Base-by-base conservation (phyloP, 805 yeast genomes). In the Candida multigemmis region DNA sequence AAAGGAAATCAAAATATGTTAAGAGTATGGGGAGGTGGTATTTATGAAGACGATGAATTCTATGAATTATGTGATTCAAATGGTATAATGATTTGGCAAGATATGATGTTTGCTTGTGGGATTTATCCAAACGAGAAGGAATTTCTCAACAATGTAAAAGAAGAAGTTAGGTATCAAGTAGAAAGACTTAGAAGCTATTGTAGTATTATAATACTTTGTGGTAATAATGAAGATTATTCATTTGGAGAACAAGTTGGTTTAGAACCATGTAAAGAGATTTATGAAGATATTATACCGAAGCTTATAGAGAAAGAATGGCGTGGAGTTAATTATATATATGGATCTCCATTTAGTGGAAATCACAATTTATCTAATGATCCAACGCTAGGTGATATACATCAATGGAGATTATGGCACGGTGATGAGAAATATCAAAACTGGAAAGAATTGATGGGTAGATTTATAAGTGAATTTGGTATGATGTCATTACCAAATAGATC, bases 321-420 rank as follows among this genome's bases (percentile, higher is more conserved):
- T 4, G 37, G 31, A 6, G 49, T 55, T 4, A 54, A 56, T 2
- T 66, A 66, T 35, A 68, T 61, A 28, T 60, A 56, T 7, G 74
- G 75, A 2, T 62, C 68, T 2, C 76, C 76, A 1, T 66, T 58
- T 54, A 65, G 71, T 14, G 67, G 71, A 4, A 25, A 30, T 11
- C 16, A 23, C 10, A 34, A 37, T 6, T 31, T 33, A 5, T 40
- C 65, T 7, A 32, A 44, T 6, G 68, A 61, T 33, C 44, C 51
- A 4, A 56, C 62, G 1, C 43, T 53, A 12, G 75, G 75, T 2
- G 75, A 69, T 37, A 47, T 64, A 4, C 75, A 69, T 35, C 73
- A 68, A 33, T 69, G 75, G 75, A 66, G 67, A 35, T 70, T 69
- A 6, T 69, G 74, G 74, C 76, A 69, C 35, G 75, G 74, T 1